These are phyloP conservation scores for Leucoagaricus sp. DNA, from an alignment of 1,284 basidiomycete species.

Conservation along the genomic window DNA sequence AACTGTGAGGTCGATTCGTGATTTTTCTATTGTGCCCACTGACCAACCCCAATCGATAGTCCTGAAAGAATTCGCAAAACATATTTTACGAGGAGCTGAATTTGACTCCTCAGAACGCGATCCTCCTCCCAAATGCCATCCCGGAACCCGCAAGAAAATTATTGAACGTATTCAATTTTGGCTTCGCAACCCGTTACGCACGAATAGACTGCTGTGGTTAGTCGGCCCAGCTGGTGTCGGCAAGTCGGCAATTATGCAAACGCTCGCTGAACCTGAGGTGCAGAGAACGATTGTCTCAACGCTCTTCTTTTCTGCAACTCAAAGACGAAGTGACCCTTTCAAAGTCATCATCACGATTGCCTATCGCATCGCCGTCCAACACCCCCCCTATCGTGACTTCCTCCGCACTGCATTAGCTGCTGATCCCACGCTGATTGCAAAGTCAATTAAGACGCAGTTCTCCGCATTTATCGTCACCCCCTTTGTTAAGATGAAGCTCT, in stretches of 20 bases:
- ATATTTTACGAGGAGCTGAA: not conserved
- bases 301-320: not conserved
- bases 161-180: not conserved
- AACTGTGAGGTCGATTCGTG: no score
- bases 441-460: not conserved
- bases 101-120: not conserved
- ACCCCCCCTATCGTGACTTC: not conserved
- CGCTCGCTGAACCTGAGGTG: not conserved
- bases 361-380: not conserved
- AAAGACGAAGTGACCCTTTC: not conserved
- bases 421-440: not conserved
- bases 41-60: no score
- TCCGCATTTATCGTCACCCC: not conserved
- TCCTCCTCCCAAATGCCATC: not conserved
- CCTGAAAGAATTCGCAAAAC: not conserved
- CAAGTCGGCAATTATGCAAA: slow-evolving; percentile 5
- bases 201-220: not conserved
- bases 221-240: not conserved
- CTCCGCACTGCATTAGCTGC: not conserved
- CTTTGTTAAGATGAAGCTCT: not conserved
- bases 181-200: not conserved
- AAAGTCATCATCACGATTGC: not conserved
- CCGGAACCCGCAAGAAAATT: not conserved
- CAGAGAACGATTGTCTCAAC: not conserved
- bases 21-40: no score